phyloP scores from a whole-genome alignment of 2,329 filamentous ascomycete genomes.

The Colletotrichum truncatum region DNA sequence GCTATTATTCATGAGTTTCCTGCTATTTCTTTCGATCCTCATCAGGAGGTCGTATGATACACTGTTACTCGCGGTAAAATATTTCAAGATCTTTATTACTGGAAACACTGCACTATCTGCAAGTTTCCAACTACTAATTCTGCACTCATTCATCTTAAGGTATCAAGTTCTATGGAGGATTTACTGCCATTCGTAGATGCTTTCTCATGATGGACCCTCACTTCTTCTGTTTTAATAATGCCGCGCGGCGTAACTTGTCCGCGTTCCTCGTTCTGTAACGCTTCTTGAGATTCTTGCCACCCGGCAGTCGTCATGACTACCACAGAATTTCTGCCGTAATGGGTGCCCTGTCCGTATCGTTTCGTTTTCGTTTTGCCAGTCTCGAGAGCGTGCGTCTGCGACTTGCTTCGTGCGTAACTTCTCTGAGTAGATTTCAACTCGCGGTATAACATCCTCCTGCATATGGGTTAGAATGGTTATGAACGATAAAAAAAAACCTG shows the following conservation, averaged over 20 bases:
- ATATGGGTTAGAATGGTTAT: neutral
- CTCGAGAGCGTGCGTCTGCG: conserved; percentile 19
- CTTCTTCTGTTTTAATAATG: conserved; percentile 42
- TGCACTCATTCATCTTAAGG: neutral
- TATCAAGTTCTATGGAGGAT: conserved; percentile 31
- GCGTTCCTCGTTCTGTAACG: conserved; percentile 35
- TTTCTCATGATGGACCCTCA: conserved; percentile 36
- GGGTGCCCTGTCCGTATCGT: conserved; percentile 31
- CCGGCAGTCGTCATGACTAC: conserved; percentile 42
- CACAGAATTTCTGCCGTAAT: conserved; percentile 41
- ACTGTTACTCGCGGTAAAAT: too few species aligned
- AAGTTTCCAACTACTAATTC: too few species aligned
- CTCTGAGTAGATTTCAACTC: conserved; percentile 41
- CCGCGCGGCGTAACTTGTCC: conserved; percentile 25
- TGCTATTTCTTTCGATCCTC: too few species aligned
- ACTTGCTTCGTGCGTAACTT: conserved; percentile 37
- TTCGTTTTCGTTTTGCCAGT: conserved; percentile 30
- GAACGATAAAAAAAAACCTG: neutral
- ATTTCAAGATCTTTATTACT: too few species aligned
- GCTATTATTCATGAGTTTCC: too few species aligned
- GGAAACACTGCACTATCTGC: too few species aligned
- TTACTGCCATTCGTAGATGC: conserved; percentile 1
- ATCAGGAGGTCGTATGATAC: too few species aligned
- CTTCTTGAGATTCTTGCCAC: conserved; percentile 45
- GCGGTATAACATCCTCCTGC: conserved; percentile 44